A percentile compares a stretch with the other conserved stretches of the same genome.
Evolutionary conservation across 2,329 filamentous ascomycete genomes (phyloP).

Genomic region (Shiraia sp.): DNA sequence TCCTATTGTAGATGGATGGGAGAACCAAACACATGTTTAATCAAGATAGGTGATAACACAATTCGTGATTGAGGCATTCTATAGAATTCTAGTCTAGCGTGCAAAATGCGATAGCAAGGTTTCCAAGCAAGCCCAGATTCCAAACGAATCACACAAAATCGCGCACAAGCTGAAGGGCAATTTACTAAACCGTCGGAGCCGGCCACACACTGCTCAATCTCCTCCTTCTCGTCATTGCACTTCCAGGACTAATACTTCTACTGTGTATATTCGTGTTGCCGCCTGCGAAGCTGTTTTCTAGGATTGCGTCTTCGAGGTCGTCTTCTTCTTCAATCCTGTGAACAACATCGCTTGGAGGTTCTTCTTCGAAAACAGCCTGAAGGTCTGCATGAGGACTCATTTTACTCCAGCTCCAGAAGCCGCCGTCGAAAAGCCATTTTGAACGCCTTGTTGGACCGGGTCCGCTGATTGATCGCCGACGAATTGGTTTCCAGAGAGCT

Average conservation of each 20-base stretch:
- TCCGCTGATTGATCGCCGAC: slow-evolving; percentile 25
- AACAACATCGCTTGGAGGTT: slow-evolving; percentile 63
- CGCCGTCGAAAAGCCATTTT: slow-evolving; percentile 51
- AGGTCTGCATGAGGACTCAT: slow-evolving; percentile 74
- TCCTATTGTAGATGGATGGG: too few relatives aligned
- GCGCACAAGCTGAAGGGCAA: neutral
- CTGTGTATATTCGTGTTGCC: slow-evolving; percentile 10
- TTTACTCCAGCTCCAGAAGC: slow-evolving; percentile 56
- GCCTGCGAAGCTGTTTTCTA: slow-evolving; percentile 46
- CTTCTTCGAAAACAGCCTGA: slow-evolving; percentile 71
- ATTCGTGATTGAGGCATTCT: too few relatives aligned
- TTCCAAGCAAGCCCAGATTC: too few relatives aligned
- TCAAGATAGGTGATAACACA: too few relatives aligned
- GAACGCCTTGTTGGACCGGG: slow-evolving; percentile 46
- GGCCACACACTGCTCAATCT: slow-evolving; percentile 44
- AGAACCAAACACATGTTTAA: too few relatives aligned
- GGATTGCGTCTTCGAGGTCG: slow-evolving; percentile 50
- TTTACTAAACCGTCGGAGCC: slow-evolving; percentile 13
- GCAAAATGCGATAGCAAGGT: too few relatives aligned
- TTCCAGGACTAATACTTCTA: slow-evolving; percentile 38
- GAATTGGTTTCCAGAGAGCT: slow-evolving; percentile 64
- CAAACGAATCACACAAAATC: neutral
- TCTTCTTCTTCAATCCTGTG: slow-evolving; percentile 55
- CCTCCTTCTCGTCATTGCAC: slow-evolving; percentile 34
- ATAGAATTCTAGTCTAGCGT: too few relatives aligned